Percentiles rank a stretch among this genome's conserved stretches.
Evolutionary conservation across 495 filamentous ascomycete genomes (phyloP).

Genomic region (Apodospora peruviana): DNA sequence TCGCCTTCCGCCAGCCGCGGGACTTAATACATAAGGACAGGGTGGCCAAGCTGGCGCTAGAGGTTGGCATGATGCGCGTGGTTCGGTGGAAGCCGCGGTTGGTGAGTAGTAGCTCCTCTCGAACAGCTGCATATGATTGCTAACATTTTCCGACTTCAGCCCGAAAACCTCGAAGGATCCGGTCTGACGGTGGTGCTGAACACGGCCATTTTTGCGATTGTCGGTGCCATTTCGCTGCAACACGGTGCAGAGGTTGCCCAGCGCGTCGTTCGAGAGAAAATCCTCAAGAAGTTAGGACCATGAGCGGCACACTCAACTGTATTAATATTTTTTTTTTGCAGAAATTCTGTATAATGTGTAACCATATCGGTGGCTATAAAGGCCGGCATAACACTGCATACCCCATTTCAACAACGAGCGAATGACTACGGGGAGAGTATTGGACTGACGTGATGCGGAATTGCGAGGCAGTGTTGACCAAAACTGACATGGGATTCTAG

Average conservation of each 20-base stretch:
- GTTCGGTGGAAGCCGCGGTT: constrained; percentile 81
- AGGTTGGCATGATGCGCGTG: constrained; percentile 66
- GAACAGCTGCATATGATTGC: too few relatives aligned
- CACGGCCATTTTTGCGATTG: constrained; percentile 74
- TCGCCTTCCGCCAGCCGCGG: constrained; percentile 50
- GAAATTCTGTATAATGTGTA: constrained; percentile 22
- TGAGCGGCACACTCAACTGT: constrained; percentile 11
- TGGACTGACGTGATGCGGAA: constrained; percentile 5
- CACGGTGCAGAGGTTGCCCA: constrained; percentile 75
- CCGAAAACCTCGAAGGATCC: constrained; percentile 61
- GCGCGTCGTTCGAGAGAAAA: constrained; percentile 66
- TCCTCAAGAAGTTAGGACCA: constrained; percentile 48
- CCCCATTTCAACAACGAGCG: too few relatives aligned
- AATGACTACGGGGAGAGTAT: too few relatives aligned
- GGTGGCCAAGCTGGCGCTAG: constrained; percentile 57
- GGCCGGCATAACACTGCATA: constrained; percentile 5
- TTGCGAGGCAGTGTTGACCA: constrained; percentile 2
- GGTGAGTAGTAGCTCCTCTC: too few relatives aligned
- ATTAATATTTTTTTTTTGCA: constrained; percentile 4
- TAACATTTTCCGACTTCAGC: too few relatives aligned
- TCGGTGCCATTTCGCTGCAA: constrained; percentile 83
- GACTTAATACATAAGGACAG: constrained; percentile 52
- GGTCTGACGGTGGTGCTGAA: constrained; percentile 67
- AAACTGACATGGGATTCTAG: neutral
- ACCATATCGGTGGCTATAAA: constrained; percentile 12